Evolutionary conservation across 2,329 filamentous ascomycete genomes (phyloP), one percentile per base, ranked within the genome.

Genomic region (Ascochyta viciae-villosae): DNA sequence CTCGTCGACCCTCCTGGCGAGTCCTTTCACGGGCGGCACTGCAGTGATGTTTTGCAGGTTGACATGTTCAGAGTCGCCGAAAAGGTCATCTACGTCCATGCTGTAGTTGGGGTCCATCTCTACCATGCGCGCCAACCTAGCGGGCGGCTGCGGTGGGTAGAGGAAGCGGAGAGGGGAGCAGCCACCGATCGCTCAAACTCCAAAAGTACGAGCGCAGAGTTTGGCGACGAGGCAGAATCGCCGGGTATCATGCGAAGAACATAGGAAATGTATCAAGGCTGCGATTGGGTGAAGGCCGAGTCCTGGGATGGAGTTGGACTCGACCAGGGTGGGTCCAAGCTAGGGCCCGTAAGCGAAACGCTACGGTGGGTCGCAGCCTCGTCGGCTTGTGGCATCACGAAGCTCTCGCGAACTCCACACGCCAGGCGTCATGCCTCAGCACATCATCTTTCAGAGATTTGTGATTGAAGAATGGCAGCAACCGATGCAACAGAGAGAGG

Each of bases 1-100:
- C 68, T 96, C 90, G 72, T 95, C 90, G 34, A 96, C 76, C 52
- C 90, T 85, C 68, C 88, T 85, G 31, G 87, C 83, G 19, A 96
- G 82, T 52, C 89, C 86, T 74, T 89, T 91, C 50, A 85, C 81
- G 12, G 83, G 80, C 27, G 84, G 80, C 4, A 81, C 77, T 22
- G 81, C 75, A 6, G 80, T 65, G 23, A 83, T 78, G 85, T 87
- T 76, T 12, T 83, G 78, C 15, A 89, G 82, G 59, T 85, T 72
- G 64, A 85, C 84, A 72, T 86, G 83, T 61, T 87, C 83, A 71
- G 75, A 67, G 72, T 84, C 76, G 63, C 77, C 74, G 70, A 81
- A 78, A n/a, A 78, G 73, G 60, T 80, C 77, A 24, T 81, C 79
- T 76, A 73, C 70, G 44, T 74, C 71, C 71, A 75, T 73, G 56